Percentiles rank a stretch among this genome's conserved stretches.
phyloP scores from a whole-genome alignment of 2,329 filamentous ascomycete genomes.

The Trichophyton mentagrophytes region DNA sequence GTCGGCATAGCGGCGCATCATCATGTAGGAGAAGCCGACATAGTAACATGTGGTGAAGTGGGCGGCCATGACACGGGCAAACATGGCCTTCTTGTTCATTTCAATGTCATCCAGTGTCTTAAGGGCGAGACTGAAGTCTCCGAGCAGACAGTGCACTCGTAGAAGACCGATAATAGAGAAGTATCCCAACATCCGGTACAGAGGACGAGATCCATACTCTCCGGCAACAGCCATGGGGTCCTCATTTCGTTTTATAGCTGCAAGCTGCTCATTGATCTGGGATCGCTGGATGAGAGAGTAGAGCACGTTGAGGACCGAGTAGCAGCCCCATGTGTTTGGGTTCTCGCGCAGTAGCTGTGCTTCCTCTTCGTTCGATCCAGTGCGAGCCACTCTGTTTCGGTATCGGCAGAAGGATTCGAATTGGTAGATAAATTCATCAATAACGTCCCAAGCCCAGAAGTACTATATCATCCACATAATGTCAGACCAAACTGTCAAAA shows the following conservation, averaged over 20 bases:
- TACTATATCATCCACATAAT: slow-evolving; percentile 52
- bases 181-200: slow-evolving; percentile 98
- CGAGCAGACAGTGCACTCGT: slow-evolving; percentile 88
- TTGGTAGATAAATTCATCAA: slow-evolving; percentile 99
- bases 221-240: slow-evolving; percentile 78
- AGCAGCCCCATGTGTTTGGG: slow-evolving; percentile 98
- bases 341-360: slow-evolving; percentile 84
- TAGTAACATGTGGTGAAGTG: slow-evolving; percentile 99
- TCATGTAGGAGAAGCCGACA: slow-evolving; percentile 99
- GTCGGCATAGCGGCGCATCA: slow-evolving; percentile 99
- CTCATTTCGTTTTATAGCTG: slow-evolving; percentile 86
- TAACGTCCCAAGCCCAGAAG: slow-evolving; percentile 99
- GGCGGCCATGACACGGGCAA: slow-evolving; percentile 96
- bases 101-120: slow-evolving; percentile 99
- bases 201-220: slow-evolving; percentile 84
- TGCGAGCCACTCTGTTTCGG: slow-evolving; percentile 77
- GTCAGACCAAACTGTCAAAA: not conserved
- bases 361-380: slow-evolving; percentile 76
- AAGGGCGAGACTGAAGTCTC: slow-evolving; percentile 93
- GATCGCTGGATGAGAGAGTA: slow-evolving; percentile 98
- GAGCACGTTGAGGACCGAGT: slow-evolving; percentile 96
- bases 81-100: slow-evolving; percentile 99
- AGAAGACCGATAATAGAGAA: slow-evolving; percentile 98
- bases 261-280: slow-evolving; percentile 94
- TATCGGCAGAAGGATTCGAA: slow-evolving; percentile 99